Conservation (phyloP, 768 basidiomycete genomes). For the Naganishia friedmannii region DNA sequence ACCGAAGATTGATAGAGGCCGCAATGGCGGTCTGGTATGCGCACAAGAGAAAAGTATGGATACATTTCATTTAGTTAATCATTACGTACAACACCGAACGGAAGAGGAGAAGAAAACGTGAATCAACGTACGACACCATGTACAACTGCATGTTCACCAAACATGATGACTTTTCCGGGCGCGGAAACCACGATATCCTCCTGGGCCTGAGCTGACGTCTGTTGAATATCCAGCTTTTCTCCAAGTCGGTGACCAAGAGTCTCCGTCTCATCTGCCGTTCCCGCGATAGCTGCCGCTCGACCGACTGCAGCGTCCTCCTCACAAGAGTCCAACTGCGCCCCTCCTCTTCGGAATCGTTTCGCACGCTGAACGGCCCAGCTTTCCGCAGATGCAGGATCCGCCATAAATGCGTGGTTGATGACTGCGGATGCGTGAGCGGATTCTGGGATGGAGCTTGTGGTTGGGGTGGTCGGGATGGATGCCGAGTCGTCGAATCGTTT, state of each 20-base stretch:
- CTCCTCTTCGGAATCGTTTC: slow-evolving; percentile 40
- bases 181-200: slow-evolving; percentile 70
- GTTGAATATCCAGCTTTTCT: slow-evolving; percentile 7
- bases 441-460: slow-evolving; percentile 2
- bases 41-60: slow-evolving; percentile 3
- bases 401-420: slow-evolving; percentile 20
- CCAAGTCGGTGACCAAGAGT: slow-evolving; percentile 13
- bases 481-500: slow-evolving; percentile 30
- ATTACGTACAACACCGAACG: slow-evolving; percentile 5
- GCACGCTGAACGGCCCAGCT: slow-evolving; percentile 50
- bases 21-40: slow-evolving; percentile 77
- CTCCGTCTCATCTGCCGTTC: slow-evolving; percentile 17
- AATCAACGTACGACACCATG: slow-evolving; percentile 77
- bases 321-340: not conserved
- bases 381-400: slow-evolving; percentile 23
- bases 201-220: not conserved
- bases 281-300: slow-evolving; percentile 3
- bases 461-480: slow-evolving; percentile 34
- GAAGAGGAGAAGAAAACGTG: not conserved
- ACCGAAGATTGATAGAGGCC: slow-evolving; percentile 90
- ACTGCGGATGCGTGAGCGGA: slow-evolving; percentile 5
- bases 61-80: slow-evolving; percentile 16
- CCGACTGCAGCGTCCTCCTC: not conserved
- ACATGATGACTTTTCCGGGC: slow-evolving; percentile 95
- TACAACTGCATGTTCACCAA: slow-evolving; percentile 98